Conservation (phyloP, 2,329 filamentous ascomycete species). For the Pseudogymnoascus sp. region DNA sequence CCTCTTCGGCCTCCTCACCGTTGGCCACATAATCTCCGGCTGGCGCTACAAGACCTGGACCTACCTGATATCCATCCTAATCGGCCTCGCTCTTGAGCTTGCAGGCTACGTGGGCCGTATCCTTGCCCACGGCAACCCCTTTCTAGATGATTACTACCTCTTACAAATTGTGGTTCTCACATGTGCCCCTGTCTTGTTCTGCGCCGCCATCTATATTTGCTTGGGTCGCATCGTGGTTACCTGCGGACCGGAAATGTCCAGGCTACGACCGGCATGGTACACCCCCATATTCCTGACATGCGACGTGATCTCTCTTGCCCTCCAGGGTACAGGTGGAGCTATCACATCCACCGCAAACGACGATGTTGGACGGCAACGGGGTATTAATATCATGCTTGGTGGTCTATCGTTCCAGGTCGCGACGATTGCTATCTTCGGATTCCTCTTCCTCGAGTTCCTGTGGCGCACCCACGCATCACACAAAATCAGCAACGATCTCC, state of each 20-base stretch:
- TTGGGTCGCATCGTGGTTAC: slow-evolving; percentile 41
- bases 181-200: slow-evolving; percentile 55
- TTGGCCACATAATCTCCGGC: slow-evolving; percentile 31
- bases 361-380: slow-evolving; percentile 33
- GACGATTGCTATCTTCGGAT: slow-evolving; percentile 46
- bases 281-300: slow-evolving; percentile 53
- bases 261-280: slow-evolving; percentile 38
- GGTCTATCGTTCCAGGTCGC: slow-evolving; percentile 53
- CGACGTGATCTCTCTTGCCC: slow-evolving; percentile 50
- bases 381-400: slow-evolving; percentile 50
- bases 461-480: slow-evolving; percentile 27
- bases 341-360: slow-evolving; percentile 42
- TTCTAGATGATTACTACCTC: slow-evolving; percentile 37
- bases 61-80: slow-evolving; percentile 40
- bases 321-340: slow-evolving; percentile 53
- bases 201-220: slow-evolving; percentile 55
- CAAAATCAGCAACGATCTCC: neutral
- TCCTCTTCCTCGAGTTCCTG: slow-evolving; percentile 42
- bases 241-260: slow-evolving; percentile 40
- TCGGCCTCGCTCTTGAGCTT: slow-evolving; percentile 47
- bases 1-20: slow-evolving; percentile 38
- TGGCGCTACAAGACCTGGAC: slow-evolving; percentile 19
- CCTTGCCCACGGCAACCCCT: slow-evolving; percentile 45
- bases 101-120: slow-evolving; percentile 52
- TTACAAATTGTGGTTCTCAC: slow-evolving; percentile 55